phyloP scores from a whole-genome alignment of 208 protist species.

The Crithidia sp. region DNA sequence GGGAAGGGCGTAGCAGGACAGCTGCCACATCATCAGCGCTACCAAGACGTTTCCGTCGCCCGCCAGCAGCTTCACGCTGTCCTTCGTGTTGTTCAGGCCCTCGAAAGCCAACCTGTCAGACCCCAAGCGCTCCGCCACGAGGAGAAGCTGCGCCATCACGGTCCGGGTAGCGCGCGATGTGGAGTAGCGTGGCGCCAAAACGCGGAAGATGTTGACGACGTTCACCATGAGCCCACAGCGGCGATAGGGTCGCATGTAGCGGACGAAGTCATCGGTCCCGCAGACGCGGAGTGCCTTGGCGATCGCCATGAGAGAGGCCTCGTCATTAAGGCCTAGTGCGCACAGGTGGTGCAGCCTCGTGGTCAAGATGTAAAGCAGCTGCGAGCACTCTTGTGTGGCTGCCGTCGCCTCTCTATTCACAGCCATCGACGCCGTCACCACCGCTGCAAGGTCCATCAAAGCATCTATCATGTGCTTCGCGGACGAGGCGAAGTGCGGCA shows the following conservation, averaged over 20 bases:
- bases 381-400: background rate
- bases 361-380: background rate
- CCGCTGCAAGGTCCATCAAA: background rate
- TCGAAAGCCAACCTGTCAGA: background rate
- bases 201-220: slow-evolving; percentile 20
- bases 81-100: background rate
- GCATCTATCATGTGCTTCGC: background rate
- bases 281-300: slow-evolving; percentile 6
- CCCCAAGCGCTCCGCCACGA: slow-evolving; percentile 24
- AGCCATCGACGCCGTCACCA: background rate
- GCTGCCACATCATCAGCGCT: slow-evolving; percentile 30
- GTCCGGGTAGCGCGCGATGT: slow-evolving; percentile 26
- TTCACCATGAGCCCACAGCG: background rate
- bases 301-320: background rate
- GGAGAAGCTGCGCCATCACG: slow-evolving; percentile 35
- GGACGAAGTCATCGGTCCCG: slow-evolving; percentile 13
- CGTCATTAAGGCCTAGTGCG: slow-evolving; percentile 8
- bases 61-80: background rate
- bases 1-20: slow-evolving; percentile 26
- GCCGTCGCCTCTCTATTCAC: background rate
- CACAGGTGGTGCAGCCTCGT: background rate
- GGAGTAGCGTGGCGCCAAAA: slow-evolving; percentile 29
- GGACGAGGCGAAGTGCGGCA: slow-evolving; percentile 7
- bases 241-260: background rate
- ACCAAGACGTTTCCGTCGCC: background rate